A percentile compares a stretch with the other conserved stretches of the same genome.
These are phyloP conservation scores for Apiotrichum porosum DNA, from an alignment of 1,284 basidiomycete genomes.

Conservation along the genomic window DNA sequence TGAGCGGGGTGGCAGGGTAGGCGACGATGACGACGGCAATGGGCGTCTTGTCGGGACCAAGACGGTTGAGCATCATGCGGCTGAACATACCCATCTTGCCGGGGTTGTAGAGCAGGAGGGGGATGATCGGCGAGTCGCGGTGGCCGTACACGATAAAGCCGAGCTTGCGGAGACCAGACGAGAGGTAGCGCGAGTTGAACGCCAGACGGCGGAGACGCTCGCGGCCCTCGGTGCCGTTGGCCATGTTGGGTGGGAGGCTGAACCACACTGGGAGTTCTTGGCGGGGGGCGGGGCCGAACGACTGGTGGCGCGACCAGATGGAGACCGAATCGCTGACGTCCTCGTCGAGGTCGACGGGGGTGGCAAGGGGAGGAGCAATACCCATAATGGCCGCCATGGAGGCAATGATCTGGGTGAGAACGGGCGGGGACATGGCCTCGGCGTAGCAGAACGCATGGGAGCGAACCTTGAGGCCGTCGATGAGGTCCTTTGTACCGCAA, in stretches of 20 bases:
- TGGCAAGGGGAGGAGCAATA: conserved; percentile 55
- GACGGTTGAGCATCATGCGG: conserved; percentile 76
- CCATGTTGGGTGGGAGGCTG: conserved; percentile 61
- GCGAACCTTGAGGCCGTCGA: conserved; percentile 73
- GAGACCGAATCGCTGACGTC: conserved; percentile 50
- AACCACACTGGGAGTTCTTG: conserved; percentile 66
- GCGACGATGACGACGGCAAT: conserved; percentile 82
- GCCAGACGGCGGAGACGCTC: conserved; percentile 79
- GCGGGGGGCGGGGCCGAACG: conserved; percentile 61
- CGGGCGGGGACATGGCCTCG: conserved; percentile 85
- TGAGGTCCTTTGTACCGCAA: conserved; percentile 71
- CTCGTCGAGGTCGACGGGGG: conserved; percentile 21
- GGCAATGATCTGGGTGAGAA: conserved; percentile 84
- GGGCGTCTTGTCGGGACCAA: conserved; percentile 57
- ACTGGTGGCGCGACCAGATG: conserved; percentile 27
- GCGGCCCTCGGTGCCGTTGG: conserved; percentile 76
- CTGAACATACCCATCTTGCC: conserved; percentile 88
- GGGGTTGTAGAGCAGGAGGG: conserved; percentile 86
- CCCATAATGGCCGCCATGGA: conserved; percentile 98
- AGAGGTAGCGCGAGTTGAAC: conserved; percentile 93
- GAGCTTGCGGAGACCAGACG: conserved; percentile 77
- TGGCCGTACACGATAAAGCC: conserved; percentile 97
- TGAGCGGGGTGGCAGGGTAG: conserved; percentile 81
- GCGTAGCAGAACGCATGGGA: conserved; percentile 85
- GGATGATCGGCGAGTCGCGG: conserved; percentile 87